Percentiles rank a stretch among this genome's conserved stretches.
phyloP scores from a whole-genome alignment of 148 eudicot species.

The Arctostaphylos glauca region DNA sequence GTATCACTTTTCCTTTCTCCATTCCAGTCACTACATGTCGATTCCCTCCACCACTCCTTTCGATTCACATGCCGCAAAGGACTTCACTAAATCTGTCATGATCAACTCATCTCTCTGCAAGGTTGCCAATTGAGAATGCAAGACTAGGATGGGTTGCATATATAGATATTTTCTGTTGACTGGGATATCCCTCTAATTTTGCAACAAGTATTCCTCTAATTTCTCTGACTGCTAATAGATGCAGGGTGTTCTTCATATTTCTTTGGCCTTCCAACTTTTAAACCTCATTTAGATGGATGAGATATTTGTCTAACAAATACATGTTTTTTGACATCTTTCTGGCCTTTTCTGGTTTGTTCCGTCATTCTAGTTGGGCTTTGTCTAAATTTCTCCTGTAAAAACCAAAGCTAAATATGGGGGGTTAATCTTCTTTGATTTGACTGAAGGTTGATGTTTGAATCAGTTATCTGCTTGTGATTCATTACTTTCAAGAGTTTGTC shows the following conservation, averaged over 20 bases:
- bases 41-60: neutral
- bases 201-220: neutral
- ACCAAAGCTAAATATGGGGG: neutral
- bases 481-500: neutral
- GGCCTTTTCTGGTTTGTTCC: neutral
- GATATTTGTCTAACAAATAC: neutral
- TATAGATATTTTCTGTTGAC: neutral
- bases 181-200: neutral
- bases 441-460: neutral
- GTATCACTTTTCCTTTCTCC: neutral
- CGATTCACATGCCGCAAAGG: neutral
- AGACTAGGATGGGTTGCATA: neutral
- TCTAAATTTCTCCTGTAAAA: neutral
- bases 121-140: neutral
- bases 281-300: neutral
- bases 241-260: neutral
- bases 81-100: neutral
- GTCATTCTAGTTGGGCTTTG: neutral
- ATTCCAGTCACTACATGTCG: neutral
- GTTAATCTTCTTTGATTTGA: neutral
- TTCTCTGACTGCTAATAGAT: neutral
- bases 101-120: neutral
- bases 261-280: neutral
- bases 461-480: neutral
- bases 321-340: neutral